Percentiles rank a stretch among this genome's conserved stretches.
These are phyloP conservation scores for Saturnispora hagleri DNA, from an alignment of 805 yeast genomes.

Conservation along the genomic window DNA sequence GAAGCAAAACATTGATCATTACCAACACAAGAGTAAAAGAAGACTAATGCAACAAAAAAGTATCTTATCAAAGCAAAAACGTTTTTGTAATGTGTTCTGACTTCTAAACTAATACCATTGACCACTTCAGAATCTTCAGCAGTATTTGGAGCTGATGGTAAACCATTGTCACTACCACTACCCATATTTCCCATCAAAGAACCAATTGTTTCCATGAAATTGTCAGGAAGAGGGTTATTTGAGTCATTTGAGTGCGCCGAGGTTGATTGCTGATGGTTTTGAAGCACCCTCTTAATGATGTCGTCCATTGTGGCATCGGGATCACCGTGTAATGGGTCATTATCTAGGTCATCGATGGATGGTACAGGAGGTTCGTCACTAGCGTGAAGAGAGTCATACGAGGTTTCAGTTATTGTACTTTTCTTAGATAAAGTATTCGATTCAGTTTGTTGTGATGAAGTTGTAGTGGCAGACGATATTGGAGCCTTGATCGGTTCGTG, in stretches of 20 bases:
- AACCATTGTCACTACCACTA: neutral
- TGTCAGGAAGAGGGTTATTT: slow-evolving; percentile 17
- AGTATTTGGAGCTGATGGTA: neutral
- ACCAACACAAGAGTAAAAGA: slow-evolving; percentile 2
- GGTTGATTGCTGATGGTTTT: neutral
- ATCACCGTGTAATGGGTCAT: slow-evolving; percentile 1
- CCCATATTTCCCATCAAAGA: slow-evolving; percentile 15
- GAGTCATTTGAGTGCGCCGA: neutral
- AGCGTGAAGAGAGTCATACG: neutral
- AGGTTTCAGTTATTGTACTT: neutral
- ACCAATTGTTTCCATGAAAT: slow-evolving; percentile 25
- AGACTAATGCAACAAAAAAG: slow-evolving; percentile 5
- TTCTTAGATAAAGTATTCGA: neutral
- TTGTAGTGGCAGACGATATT: slow-evolving; percentile 23
- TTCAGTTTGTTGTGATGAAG: slow-evolving; percentile 1
- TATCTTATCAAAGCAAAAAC: slow-evolving; percentile 9
- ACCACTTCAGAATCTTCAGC: slow-evolving; percentile 4
- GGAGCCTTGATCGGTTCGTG: slow-evolving; percentile 5
- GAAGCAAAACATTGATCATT: neutral
- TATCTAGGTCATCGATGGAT: slow-evolving; percentile 4
- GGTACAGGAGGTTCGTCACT: slow-evolving; percentile 13
- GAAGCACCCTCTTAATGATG: slow-evolving; percentile 14
- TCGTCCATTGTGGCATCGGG: slow-evolving; percentile 20
- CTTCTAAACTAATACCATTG: neutral
- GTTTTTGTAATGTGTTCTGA: neutral